phyloP scores from a whole-genome alignment of 1,139 yeast genomes.

The Ogataea hybrid region DNA sequence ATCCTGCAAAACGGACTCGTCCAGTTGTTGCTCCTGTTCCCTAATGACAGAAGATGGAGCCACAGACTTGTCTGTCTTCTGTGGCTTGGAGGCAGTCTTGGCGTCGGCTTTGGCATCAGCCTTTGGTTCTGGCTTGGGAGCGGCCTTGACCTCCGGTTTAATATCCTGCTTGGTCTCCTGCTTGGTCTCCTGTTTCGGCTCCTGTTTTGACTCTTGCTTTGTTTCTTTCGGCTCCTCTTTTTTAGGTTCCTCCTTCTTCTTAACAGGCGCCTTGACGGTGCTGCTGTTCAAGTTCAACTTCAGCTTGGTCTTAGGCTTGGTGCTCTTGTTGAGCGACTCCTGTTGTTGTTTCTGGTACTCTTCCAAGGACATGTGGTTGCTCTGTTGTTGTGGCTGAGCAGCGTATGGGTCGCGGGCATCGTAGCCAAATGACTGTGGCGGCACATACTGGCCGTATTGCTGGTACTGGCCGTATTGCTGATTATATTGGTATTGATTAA shows the following conservation, averaged over 20 bases:
- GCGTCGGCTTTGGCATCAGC: constrained; percentile 3
- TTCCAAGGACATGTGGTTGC: constrained; percentile 73
- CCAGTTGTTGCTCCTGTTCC: constrained; percentile 84
- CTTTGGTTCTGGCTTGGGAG: constrained; percentile 26
- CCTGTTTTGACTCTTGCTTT: constrained; percentile 5
- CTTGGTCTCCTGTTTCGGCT: constrained; percentile 27
- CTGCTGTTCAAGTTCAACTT: constrained; percentile 66
- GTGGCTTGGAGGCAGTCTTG: not conserved
- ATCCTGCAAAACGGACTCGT: constrained; percentile 84
- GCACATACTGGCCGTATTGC: constrained; percentile 5
- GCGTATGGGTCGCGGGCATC: constrained; percentile 21
- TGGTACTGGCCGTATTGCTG: constrained; percentile 24
- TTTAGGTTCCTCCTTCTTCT: constrained; percentile 37
- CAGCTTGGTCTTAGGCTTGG: constrained; percentile 60
- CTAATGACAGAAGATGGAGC: constrained; percentile 54
- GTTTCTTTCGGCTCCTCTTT: constrained; percentile 22
- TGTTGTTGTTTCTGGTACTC: constrained; percentile 78
- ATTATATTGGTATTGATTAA: constrained; percentile 27
- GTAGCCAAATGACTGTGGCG: constrained; percentile 23
- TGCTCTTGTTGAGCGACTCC: constrained; percentile 38
- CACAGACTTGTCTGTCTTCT: constrained; percentile 21
- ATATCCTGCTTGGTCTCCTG: constrained; percentile 2
- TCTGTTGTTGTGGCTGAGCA: constrained; percentile 15
- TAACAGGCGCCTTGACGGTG: constrained; percentile 61
- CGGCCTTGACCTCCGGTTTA: constrained; percentile 1